These are phyloP conservation scores for Mucor irregularis DNA, from an alignment of 371 early-diverging fungal genomes.

Conservation along the genomic window DNA sequence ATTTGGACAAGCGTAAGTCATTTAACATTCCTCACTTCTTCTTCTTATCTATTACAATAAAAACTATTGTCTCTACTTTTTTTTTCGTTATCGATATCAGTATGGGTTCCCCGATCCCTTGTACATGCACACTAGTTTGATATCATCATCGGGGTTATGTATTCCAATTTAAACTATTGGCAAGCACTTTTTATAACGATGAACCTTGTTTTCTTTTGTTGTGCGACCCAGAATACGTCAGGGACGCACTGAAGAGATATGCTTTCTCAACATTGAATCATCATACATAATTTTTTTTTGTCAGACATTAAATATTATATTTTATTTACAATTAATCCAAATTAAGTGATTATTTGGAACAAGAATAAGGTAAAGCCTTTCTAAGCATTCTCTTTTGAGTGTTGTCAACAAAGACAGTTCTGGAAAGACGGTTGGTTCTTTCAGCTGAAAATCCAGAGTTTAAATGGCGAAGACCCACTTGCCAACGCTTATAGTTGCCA, in stretches of 20 bases:
- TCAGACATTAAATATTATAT: neutral
- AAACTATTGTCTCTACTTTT: neutral
- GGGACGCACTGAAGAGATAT: neutral
- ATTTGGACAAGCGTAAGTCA: neutral
- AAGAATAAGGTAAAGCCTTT: constrained; percentile 48
- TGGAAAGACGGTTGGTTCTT: constrained; percentile 46
- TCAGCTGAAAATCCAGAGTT: constrained; percentile 45
- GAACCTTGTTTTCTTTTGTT: neutral
- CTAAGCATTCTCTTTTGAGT: constrained; percentile 51
- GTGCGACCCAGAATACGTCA: constrained; percentile 1
- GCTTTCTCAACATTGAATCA: neutral
- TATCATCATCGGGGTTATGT: neutral
- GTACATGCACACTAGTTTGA: too few species aligned
- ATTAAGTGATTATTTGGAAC: constrained; percentile 9
- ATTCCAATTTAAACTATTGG: too few species aligned
- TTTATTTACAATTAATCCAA: neutral
- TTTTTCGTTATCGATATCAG: neutral
- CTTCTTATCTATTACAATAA: neutral
- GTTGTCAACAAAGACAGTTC: constrained; percentile 31
- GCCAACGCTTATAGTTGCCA: constrained; percentile 54
- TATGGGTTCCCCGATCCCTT: constrained; percentile 1
- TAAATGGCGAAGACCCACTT: constrained; percentile 52
- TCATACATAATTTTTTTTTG: neutral
- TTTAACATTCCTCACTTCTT: neutral
- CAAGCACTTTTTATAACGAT: too few species aligned